phyloP scores from a whole-genome alignment of 2,329 filamentous ascomycete species.

The Nemania diffusa region DNA sequence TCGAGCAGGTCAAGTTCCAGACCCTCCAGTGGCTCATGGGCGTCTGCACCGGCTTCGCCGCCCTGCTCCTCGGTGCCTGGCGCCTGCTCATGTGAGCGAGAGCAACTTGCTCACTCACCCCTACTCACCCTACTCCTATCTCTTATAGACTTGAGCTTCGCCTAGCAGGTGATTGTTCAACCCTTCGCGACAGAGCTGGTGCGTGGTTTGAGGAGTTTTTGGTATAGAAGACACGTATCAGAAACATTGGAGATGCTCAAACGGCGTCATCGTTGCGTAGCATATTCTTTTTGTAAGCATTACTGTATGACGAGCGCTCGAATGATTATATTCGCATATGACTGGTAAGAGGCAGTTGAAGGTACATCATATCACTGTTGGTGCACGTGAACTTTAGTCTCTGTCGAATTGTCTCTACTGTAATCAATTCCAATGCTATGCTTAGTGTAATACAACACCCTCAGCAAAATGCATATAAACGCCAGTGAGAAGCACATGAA shows the following conservation, averaged over 20 bases:
- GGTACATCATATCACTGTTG: not conserved
- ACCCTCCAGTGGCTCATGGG: constrained; percentile 98
- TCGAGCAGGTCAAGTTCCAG: constrained; percentile 98
- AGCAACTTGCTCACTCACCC: not conserved
- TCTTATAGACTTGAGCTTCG: not conserved
- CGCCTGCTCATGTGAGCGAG: constrained; percentile 72
- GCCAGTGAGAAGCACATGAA: constrained; percentile 6
- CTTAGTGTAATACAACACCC: not conserved
- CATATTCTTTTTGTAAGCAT: constrained; percentile 18
- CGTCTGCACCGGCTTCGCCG: constrained; percentile 75
- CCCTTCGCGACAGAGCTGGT: not conserved
- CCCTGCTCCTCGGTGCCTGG: constrained; percentile 75
- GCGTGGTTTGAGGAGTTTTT: constrained; percentile 18
- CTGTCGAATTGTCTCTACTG: not conserved
- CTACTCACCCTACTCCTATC: not conserved
- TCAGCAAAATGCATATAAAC: constrained; percentile 14
- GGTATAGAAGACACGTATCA: not conserved
- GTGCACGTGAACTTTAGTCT: not conserved
- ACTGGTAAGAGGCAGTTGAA: not conserved
- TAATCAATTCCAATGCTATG: not conserved
- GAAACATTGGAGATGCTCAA: not conserved
- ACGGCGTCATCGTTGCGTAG: not conserved
- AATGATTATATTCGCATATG: not conserved
- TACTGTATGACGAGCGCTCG: not conserved
- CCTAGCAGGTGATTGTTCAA: not conserved